Base-by-base conservation (phyloP, 129 eudicot genomes). In the Ambrosia artemisiifolia region DNA sequence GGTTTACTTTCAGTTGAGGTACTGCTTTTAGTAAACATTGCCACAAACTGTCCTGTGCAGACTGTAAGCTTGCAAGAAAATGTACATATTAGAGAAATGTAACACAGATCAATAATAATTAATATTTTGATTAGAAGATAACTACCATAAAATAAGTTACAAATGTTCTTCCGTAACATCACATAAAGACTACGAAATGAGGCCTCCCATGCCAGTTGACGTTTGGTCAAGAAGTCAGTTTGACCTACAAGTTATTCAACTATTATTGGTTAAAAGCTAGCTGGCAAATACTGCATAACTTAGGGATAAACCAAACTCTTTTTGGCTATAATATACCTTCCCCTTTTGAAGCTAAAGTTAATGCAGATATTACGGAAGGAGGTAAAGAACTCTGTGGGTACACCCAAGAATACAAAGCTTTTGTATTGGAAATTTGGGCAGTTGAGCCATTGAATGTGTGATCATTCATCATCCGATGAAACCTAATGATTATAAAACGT, bases 131-230 rank as follows among this genome's bases (percentile, higher is more conserved):
- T 65, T 20, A 65, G 18, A 34, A 42, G 19, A 17, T 34, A 24
- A 57, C 46, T 94, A 94, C 99, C 99, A 57, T 95, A 95, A 69
- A 95, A 95, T 4, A 95, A 49, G 79, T 83, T 75, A 46, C 97
- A 95, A 60, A 67, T 56, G 54, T 81, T 91, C 83, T 88, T 95
- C 71, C 97, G 79, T 19, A 95, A 80, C 96, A 84, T 77, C 78
- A 84, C 83, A 75, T 91, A 95, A 63, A 95, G 91, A 80, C 96
- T 88, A 55, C 99, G 88, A 67, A 95, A 91, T 48, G 99, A 80
- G 19, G 88, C 85, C 79, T 95, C 96, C 99, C 99, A 95, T 24
- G 88, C 88, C 63, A 70, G 47, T 18, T 91, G 96, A 17, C 99
- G 91, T 83, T 88, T 88, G 79, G 80, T 81, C 82, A 95, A 73